phyloP scores from a whole-genome alignment of 257 asterid species.

The Lavandula angustifolia region DNA sequence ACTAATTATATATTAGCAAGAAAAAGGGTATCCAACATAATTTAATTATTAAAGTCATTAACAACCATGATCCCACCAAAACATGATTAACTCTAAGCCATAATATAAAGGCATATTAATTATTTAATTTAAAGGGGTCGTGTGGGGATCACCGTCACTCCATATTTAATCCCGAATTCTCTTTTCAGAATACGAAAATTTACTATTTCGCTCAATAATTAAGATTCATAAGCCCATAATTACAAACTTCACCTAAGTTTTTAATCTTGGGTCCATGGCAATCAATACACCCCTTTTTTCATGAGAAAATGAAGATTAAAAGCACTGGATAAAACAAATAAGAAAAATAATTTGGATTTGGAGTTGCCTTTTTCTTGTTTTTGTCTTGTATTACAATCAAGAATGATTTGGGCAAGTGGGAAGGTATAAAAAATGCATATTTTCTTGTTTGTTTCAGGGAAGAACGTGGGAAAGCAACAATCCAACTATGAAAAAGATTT shows the following conservation, averaged over 20 bases:
- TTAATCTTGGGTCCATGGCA: too few species aligned
- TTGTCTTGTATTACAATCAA: slow-evolving; percentile 9
- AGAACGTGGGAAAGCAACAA: slow-evolving; percentile 6
- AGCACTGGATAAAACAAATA: background rate
- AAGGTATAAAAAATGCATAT: slow-evolving; percentile 22
- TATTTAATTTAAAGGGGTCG: too few species aligned
- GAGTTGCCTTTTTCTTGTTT: slow-evolving; percentile 18
- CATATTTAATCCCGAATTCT: too few species aligned
- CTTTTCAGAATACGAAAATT: too few species aligned
- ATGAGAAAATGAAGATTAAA: slow-evolving; percentile 15
- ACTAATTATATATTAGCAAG: too few species aligned
- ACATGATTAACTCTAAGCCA: slow-evolving; percentile 23
- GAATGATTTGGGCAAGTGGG: slow-evolving; percentile 33
- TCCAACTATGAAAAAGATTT: slow-evolving; percentile 14
- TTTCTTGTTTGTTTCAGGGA: slow-evolving; percentile 26
- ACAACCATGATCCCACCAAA: slow-evolving; percentile 32
- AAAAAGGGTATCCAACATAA: background rate
- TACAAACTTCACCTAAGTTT: too few species aligned
- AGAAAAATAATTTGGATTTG: background rate
- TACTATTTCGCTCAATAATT: too few species aligned
- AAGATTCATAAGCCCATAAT: too few species aligned
- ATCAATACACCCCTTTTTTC: slow-evolving; percentile 29
- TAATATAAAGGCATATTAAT: background rate
- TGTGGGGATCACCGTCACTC: too few species aligned
- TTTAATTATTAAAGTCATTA: slow-evolving; percentile 23